phyloP scores from a whole-genome alignment of 1,139 yeast genomes.

The Geotrichum klebahnii region DNA sequence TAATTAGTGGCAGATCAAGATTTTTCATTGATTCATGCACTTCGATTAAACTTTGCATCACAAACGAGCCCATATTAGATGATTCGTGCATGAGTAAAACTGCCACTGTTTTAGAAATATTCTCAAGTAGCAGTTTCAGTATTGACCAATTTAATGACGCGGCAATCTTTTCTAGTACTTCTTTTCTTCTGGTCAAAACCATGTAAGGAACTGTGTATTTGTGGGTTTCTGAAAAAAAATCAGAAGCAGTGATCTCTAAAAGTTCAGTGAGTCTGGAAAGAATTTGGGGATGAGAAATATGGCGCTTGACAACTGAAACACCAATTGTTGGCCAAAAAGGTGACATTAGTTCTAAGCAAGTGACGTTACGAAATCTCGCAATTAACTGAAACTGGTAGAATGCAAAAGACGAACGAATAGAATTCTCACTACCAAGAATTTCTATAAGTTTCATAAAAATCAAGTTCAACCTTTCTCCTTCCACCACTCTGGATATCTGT shows the following conservation, averaged over 20 bases:
- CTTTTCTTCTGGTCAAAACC: constrained; percentile 59
- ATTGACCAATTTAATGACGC: constrained; percentile 33
- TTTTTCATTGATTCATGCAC: constrained; percentile 46
- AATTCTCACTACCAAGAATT: constrained; percentile 55
- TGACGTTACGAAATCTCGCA: constrained; percentile 39
- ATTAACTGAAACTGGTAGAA: constrained; percentile 53
- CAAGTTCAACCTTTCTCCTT: constrained; percentile 61
- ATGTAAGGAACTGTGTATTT: constrained; percentile 75
- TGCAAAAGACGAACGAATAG: constrained; percentile 61
- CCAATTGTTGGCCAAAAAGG: constrained; percentile 79
- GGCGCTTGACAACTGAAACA: constrained; percentile 55
- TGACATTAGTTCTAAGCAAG: constrained; percentile 57
- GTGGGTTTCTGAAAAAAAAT: constrained; percentile 65
- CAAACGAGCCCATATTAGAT: constrained; percentile 45
- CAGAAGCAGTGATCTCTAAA: constrained; percentile 56
- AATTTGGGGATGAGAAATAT: constrained; percentile 50
- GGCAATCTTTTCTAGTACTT: constrained; percentile 59
- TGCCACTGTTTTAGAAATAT: constrained; percentile 47
- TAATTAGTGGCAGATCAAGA: constrained; percentile 37
- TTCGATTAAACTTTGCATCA: constrained; percentile 53
- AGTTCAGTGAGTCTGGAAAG: constrained; percentile 59
- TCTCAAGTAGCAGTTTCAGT: constrained; percentile 34
- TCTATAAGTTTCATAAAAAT: constrained; percentile 57
- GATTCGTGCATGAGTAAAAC: constrained; percentile 44
- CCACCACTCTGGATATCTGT: constrained; percentile 53